Evolutionary conservation across 352 stramenopile genomes (phyloP), one percentile per base, ranked within the genome.

Genomic region (Aphanomyces astaci): DNA sequence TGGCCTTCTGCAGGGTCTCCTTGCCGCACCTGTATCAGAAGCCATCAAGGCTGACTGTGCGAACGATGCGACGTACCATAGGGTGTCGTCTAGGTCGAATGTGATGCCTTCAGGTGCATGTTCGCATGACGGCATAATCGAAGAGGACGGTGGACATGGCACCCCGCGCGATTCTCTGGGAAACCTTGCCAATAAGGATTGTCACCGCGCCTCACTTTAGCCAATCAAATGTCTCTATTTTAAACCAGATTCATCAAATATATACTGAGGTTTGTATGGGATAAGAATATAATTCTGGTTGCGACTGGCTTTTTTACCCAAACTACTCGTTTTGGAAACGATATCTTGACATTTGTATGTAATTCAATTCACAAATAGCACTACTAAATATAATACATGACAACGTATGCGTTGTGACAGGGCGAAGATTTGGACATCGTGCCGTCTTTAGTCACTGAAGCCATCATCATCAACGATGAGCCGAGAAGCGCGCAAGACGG

Each of bases 61-160:
- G 22, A 13, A 7, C 13, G 30, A 39, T 17, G n/a, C 0, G 22
- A 13, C 1, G 17, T 59, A 83, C 82, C 82, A 91, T 7, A 91
- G 71, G 36, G 82, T 91, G 76, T 91, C 82, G 72, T 91, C 82
- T 72, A 91, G 73, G 73, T 91, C 82, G 72, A 91, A 91, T 22
- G 82, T 91, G 52, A 89, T 73, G 56, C 78, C 82, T 17, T 70
- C 71, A 28, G 87, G 4, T 19, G 11, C 45, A 53, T 53, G 9
- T 53, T n/a, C 45, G 9, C 9, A 25, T 9, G 9, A 9, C 22
- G 45, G 45, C 13, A 53, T 53, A 19, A 25, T 4, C 9, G 45
- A 19, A 25, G 17, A 59, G 51, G 51, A 59, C 51, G 51, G 51
- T 36, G 33, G n/a, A 59, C 51, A 59, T 59, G 2, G 22, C 0